Evolutionary conservation across 2,329 filamentous ascomycete species (phyloP).

Genomic region (Fusarium anthophilum): DNA sequence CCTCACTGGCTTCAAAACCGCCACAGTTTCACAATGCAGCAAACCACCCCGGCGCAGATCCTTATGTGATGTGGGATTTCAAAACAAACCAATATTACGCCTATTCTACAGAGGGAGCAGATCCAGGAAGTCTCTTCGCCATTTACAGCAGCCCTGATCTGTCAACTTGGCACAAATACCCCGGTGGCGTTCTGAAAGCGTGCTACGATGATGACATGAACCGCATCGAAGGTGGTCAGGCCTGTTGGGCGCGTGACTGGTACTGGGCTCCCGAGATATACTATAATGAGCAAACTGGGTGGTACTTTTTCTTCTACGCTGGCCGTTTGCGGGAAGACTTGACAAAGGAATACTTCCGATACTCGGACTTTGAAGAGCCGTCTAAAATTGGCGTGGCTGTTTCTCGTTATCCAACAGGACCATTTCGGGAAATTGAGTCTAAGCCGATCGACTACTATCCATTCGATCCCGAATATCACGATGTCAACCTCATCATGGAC

Average conservation of each 20-base stretch:
- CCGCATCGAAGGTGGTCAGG: conserved; percentile 44
- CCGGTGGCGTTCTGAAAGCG: conserved; percentile 46
- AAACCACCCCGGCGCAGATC: conserved; percentile 46
- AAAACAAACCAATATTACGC: conserved; percentile 46
- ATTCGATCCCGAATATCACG: conserved; percentile 48
- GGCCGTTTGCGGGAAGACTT: conserved; percentile 47
- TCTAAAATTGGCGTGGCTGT: conserved; percentile 50
- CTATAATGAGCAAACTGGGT: conserved; percentile 48
- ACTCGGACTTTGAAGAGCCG: conserved; percentile 49
- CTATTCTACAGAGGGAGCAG: conserved; percentile 50
- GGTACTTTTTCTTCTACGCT: conserved; percentile 52
- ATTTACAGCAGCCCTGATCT: conserved; percentile 50
- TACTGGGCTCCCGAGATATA: conserved; percentile 51
- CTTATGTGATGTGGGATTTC: conserved; percentile 47
- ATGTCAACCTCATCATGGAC: conserved; percentile 52
- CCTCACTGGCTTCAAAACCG: conserved; percentile 4
- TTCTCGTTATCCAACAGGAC: conserved; percentile 47
- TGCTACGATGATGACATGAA: conserved; percentile 46
- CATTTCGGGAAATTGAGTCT: conserved; percentile 46
- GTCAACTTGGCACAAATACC: conserved; percentile 48
- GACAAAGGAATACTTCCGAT: conserved; percentile 47
- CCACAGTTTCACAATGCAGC: conserved; percentile 50
- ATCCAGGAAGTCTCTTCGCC: conserved; percentile 46
- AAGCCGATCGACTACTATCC: conserved; percentile 49
- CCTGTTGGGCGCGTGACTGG: conserved; percentile 50